A percentile compares a stretch with the other conserved stretches of the same genome.
Evolutionary conservation across 192 early-diverging fungal genomes (phyloP).

Genomic region (Umbelopsis vinacea): DNA sequence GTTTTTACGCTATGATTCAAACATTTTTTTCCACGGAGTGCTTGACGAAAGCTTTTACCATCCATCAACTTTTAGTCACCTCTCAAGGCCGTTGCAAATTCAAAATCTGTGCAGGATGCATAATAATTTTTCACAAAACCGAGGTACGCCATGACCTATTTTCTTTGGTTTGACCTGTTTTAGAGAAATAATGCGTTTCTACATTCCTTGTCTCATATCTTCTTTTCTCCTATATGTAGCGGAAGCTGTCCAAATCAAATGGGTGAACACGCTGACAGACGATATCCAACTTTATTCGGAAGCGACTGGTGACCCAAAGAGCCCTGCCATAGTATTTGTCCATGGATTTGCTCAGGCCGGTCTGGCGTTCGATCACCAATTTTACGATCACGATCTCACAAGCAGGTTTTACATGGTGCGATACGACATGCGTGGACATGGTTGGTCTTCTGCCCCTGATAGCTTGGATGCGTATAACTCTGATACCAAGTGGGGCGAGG

Average conservation of each 20-base stretch:
- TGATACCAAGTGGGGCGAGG: conserved; percentile 2
- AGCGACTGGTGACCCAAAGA: not conserved
- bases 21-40: too few relatives aligned
- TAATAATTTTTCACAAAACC: not conserved
- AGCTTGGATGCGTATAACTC: conserved; percentile 1
- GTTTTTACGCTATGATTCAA: too few relatives aligned
- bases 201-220: not conserved
- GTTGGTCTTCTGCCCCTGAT: conserved; percentile 9
- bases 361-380: conserved; percentile 6
- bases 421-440: conserved; percentile 16
- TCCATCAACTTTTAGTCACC: not conserved
- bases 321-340: conserved; percentile 4
- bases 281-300: conserved; percentile 2
- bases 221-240: not conserved
- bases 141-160: not conserved
- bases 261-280: not conserved
- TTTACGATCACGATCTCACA: conserved; percentile 1
- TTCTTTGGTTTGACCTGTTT: not conserved
- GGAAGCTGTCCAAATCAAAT: not conserved
- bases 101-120: not conserved
- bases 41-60: not conserved
- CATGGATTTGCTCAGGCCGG: conserved; percentile 17
- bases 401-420: not conserved
- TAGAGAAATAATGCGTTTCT: not conserved
- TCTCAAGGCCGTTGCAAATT: not conserved